Evolutionary conservation across 2,329 filamentous ascomycete genomes (phyloP), one percentile per base, ranked within the genome.

Genomic region (Aspergillus jensenii): DNA sequence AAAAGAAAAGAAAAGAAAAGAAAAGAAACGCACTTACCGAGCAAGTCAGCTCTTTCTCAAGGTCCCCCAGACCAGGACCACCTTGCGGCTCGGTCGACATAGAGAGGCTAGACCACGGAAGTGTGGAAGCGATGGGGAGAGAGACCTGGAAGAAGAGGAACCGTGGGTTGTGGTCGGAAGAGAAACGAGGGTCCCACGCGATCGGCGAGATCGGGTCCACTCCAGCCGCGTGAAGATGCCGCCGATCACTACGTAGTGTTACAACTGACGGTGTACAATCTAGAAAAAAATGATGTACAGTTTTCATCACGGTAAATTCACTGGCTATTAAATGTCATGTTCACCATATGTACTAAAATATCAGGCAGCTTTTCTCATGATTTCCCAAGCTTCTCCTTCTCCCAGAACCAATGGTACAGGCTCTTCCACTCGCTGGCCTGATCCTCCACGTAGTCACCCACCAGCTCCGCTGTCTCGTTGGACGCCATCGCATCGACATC

Each of bases 21-120:
- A 45, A 59, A 52, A 49, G 53, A 37, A 48, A 33, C 11, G 46
- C 43, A 85, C 90, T 79, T 84, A 96, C 93, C 73, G 93, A 96
- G 80, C 93, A 98, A 54, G 89, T 93, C 78, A 98, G 81, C 84
- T 99, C 95, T 76, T 89, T 93, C 79, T 97, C 95, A 67, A 97
- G 82, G 75, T 96, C 91, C 69, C 81, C 72, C 57, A 81, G 70
- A 49, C 78, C 79, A 55, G 70, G 66, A 55, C 67, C 62, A 37
- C 47, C 25, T 21, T 40, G 58, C 40, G 58, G 41, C 57, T 62
- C 62, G 39, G 55, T 55, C 59, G 60, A 61, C 65, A 67, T 67
- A 57, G 55, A 48, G 56, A 54, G 44, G 45, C 25, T 54, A 39
- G 17, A 33, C 41, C 40, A 40, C 33, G 27, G 31, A 56, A 48